Base-by-base conservation (phyloP, 805 yeast genomes). In the Lachancea fermentati region DNA sequence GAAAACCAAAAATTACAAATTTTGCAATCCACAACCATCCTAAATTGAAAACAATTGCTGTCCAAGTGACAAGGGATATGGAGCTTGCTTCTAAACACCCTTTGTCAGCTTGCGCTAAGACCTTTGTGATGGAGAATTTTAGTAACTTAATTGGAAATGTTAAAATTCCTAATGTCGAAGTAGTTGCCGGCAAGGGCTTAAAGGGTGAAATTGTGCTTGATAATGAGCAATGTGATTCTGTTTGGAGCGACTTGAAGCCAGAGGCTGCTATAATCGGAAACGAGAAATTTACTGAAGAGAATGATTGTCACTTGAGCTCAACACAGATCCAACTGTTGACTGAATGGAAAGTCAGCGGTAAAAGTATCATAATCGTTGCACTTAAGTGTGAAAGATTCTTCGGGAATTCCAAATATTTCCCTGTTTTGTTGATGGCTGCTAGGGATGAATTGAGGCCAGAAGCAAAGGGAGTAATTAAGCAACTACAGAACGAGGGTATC, bases 71-170 rank as follows among this genome's bases (percentile, higher is more conserved):
- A 0, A 65, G 76, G 45, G 83, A 78, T 44, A 57, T 82, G 45
- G 93, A 84, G 48, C 53, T 68, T 18, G 70, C 74, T 13, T 81
- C 89, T 0, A 76, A 71, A 32, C 93, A 83, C 57, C 89, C 91
- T 1, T 64, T 83, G 30, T 81, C 85, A 0, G 54, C 62, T 18
- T 81, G 87, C 0, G 74, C 82, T 1, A 69, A 70, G 29, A 56
- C 52, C 3, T 72, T 67, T 45, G 68, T 69, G 3, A 54, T 55
- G 11, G 50, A 49, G 2, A 14, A 57, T 7, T 41, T 43, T 49
- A 29, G 49, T 48, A 5, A 41, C 46, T 7, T 35, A 35, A 13
- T 41, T 53, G 34, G 61, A 1, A 63, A 56, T 13, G 68, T 67
- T 34, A 66, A 65, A 36, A 59, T 78, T 12, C 73, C 75, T 1